Conservation (phyloP, 2,329 filamentous ascomycete species). For the Emergomyces pasteurianus region DNA sequence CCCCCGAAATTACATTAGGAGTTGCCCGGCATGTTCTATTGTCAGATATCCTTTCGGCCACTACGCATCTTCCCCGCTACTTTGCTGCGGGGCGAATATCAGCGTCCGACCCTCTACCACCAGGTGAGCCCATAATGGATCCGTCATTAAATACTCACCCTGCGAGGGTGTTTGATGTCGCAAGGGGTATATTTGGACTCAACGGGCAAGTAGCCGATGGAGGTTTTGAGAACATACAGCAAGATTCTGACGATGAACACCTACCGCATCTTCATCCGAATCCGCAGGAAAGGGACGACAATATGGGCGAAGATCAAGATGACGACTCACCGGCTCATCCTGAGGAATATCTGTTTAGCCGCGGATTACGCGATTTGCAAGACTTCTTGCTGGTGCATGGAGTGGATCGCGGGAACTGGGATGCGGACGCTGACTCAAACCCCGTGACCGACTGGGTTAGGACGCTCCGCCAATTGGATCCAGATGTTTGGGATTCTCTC, state of each 20-base stretch:
- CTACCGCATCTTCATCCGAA: background rate
- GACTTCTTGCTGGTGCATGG: conserved; percentile 28
- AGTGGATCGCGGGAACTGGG: conserved; percentile 33
- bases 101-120: conserved; percentile 73
- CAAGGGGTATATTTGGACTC: background rate
- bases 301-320: background rate
- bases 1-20: conserved; percentile 38
- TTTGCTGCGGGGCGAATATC: conserved; percentile 56
- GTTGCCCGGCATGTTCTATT: conserved; percentile 68
- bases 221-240: background rate
- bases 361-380: conserved; percentile 24
- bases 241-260: background rate
- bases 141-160: background rate
- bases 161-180: background rate
- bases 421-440: conserved; percentile 22
- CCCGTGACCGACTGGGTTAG: conserved; percentile 27
- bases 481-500: conserved; percentile 17
- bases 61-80: conserved; percentile 54
- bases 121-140: conserved; percentile 30
- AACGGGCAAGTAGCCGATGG: background rate
- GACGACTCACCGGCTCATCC: conserved; percentile 9
- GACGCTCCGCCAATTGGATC: conserved; percentile 19
- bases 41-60: conserved; percentile 59
- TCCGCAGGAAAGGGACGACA: background rate
- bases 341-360: conserved; percentile 12